Conservation (phyloP, 106 monocot species). For the Apostasia ramifera region DNA sequence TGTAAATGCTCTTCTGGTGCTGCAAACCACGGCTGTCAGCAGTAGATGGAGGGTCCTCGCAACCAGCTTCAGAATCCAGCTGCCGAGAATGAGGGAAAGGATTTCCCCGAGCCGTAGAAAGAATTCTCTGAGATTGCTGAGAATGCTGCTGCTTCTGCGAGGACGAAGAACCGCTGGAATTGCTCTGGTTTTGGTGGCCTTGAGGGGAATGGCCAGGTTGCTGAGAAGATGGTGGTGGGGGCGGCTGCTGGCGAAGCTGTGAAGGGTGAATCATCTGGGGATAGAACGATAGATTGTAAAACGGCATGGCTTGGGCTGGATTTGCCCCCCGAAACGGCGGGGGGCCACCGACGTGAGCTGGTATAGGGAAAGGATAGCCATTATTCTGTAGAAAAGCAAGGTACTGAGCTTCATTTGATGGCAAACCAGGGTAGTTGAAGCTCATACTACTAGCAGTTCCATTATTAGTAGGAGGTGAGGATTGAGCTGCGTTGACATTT, state of each 20-base stretch:
- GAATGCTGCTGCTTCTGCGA: slow-evolving; percentile 49
- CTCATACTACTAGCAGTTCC: slow-evolving; percentile 34
- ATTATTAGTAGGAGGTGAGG: slow-evolving; percentile 20
- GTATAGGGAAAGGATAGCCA: slow-evolving; percentile 68
- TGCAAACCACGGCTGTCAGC: slow-evolving; percentile 33
- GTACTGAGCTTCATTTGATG: slow-evolving; percentile 60
- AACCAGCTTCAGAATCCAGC: slow-evolving; percentile 22
- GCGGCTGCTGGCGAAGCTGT: slow-evolving; percentile 47
- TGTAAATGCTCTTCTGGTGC: slow-evolving; percentile 40
- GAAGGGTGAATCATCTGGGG: slow-evolving; percentile 69
- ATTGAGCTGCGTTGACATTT: slow-evolving; percentile 13
- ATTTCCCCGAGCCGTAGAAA: slow-evolving; percentile 5
- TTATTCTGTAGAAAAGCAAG: slow-evolving; percentile 78
- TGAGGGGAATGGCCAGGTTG: slow-evolving; percentile 19
- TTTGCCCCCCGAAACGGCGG: slow-evolving; percentile 44
- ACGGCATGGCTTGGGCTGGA: slow-evolving; percentile 59
- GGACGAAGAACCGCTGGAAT: slow-evolving; percentile 52
- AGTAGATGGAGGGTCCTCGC: slow-evolving; percentile 35
- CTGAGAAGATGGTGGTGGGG: slow-evolving; percentile 9
- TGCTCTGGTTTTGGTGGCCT: slow-evolving; percentile 45
- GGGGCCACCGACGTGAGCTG: slow-evolving; percentile 46
- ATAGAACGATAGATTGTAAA: slow-evolving; percentile 71
- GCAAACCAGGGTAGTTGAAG: slow-evolving; percentile 68
- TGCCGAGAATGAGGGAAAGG: slow-evolving; percentile 26
- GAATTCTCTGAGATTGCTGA: slow-evolving; percentile 26